Percentiles rank a stretch among this genome's conserved stretches.
These are phyloP conservation scores for Brettanomyces custersianus DNA, from an alignment of 805 yeast genomes.

Conservation along the genomic window DNA sequence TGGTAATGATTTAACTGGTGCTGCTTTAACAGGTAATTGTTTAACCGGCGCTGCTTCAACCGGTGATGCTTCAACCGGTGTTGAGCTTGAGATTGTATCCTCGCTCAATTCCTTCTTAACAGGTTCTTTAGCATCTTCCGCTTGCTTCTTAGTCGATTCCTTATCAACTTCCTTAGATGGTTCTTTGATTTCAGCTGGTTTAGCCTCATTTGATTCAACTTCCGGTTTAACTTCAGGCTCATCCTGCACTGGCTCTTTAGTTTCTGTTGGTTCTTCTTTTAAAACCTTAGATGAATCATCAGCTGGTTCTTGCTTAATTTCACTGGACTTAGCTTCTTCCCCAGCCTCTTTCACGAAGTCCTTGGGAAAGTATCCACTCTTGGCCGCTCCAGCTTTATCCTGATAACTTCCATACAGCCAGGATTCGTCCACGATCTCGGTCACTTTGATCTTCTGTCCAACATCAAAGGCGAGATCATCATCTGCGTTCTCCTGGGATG, in stretches of 20 bases:
- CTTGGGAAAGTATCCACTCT: constrained; percentile 79
- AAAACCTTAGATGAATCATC: background rate
- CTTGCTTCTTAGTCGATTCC: background rate
- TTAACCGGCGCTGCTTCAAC: no score
- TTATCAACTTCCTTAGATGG: background rate
- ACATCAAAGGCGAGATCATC: constrained; percentile 72
- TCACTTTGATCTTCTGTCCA: constrained; percentile 67
- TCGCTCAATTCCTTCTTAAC: background rate
- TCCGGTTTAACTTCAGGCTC: background rate
- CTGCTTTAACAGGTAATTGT: constrained; percentile 1
- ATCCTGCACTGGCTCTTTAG: background rate
- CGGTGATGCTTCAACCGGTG: no score
- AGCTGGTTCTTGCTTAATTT: background rate
- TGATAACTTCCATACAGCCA: constrained; percentile 74
- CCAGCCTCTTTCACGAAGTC: constrained; percentile 52
- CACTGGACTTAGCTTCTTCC: background rate
- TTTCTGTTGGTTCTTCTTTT: constrained; percentile 3
- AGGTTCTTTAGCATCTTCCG: background rate
- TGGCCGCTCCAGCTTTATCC: constrained; percentile 32
- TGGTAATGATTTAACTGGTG: background rate
- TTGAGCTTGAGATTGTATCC: background rate
- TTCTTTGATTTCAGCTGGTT: background rate
- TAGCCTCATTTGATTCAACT: background rate
- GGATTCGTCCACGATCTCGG: constrained; percentile 78
- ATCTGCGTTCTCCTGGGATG: constrained; percentile 46